Evolutionary conservation across 257 asterid genomes (phyloP).

Genomic region (Solanum okadae): DNA sequence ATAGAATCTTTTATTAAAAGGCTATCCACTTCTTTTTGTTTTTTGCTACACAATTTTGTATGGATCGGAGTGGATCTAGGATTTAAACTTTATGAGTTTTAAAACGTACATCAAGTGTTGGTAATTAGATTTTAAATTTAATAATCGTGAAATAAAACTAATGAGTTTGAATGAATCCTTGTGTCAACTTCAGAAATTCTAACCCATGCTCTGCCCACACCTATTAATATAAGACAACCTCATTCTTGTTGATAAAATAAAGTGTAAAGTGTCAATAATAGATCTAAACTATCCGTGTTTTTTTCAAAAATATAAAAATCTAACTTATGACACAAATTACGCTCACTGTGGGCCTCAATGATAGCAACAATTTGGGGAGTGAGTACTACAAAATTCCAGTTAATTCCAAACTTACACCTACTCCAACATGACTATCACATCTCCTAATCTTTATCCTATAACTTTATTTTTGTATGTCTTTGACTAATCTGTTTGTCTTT

Average conservation of each 20-base stretch:
- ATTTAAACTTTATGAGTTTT: not conserved
- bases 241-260: not conserved
- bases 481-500: not conserved
- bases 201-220: not conserved
- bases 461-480: not conserved
- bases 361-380: not conserved
- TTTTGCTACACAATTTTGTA: not conserved
- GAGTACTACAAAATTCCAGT: not conserved
- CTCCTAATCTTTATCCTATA: not conserved
- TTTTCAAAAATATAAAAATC: not conserved
- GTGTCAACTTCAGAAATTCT: not conserved
- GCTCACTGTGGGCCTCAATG: not conserved
- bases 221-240: not conserved
- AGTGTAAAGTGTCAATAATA: not conserved
- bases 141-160: not conserved
- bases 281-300: too few species aligned
- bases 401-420: not conserved
- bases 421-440: not conserved
- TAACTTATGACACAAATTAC: not conserved
- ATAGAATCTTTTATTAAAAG: not conserved
- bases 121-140: not conserved
- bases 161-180: not conserved
- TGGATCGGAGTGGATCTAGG: rapidly evolving
- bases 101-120: not conserved
- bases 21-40: not conserved